phyloP scores from a whole-genome alignment of 371 early-diverging fungal genomes.

The Synchytrium microbalum region DNA sequence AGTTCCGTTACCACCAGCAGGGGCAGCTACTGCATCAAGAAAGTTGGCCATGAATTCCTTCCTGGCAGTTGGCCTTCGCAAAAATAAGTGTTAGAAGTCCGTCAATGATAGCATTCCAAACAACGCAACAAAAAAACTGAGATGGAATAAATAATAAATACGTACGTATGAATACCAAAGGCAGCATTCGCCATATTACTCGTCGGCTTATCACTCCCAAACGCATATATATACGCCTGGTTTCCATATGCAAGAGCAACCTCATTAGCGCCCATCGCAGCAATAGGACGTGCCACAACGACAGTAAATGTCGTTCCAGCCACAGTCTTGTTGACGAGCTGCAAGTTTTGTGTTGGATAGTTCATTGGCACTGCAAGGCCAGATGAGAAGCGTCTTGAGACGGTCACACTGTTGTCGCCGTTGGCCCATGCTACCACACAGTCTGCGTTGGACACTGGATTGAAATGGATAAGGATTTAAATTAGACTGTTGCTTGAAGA shows the following conservation, averaged over 20 bases:
- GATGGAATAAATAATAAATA: background rate
- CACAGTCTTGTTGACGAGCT: background rate
- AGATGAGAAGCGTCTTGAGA: background rate
- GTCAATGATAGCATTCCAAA: background rate
- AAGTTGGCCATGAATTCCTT: conserved; percentile 2
- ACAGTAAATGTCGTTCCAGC: background rate
- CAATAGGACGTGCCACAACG: background rate
- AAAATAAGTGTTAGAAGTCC: background rate
- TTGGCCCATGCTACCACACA: conserved; percentile 3
- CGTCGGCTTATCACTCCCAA: background rate
- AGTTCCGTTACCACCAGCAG: background rate
- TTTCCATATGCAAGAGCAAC: background rate
- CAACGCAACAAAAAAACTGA: background rate
- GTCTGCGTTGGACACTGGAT: background rate
- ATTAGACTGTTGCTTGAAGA: too few relatives aligned
- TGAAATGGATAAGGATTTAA: too few relatives aligned
- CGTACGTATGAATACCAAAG: background rate
- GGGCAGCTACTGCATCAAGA: background rate
- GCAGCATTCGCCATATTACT: background rate
- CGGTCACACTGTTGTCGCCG: background rate
- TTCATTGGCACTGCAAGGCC: background rate
- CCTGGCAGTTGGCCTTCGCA: background rate
- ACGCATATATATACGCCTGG: background rate
- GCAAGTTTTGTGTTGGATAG: background rate
- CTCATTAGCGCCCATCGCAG: background rate